Evolutionary conservation across 805 yeast species (phyloP).

Genomic region (Wickerhamomyces hampshirensis): DNA sequence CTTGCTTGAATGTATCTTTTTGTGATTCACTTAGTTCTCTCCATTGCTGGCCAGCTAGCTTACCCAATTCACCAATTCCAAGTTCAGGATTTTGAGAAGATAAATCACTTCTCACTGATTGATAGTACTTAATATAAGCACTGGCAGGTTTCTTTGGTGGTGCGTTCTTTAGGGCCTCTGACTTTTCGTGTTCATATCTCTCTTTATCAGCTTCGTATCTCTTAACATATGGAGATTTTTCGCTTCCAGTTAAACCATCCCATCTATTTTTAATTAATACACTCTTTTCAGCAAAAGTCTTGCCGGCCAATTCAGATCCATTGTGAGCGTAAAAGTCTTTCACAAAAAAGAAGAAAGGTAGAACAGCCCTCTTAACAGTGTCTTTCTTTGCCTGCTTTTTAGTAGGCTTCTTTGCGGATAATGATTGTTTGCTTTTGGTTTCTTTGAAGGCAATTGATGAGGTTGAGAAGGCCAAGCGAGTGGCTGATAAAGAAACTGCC

Average conservation of each 20-base stretch:
- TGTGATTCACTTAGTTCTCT: conserved; percentile 69
- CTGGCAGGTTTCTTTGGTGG: conserved; percentile 24
- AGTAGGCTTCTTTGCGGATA: conserved; percentile 6
- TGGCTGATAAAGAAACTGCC: neutral
- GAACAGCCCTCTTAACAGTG: conserved; percentile 8
- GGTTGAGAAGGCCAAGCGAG: conserved; percentile 5
- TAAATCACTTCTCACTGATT: conserved; percentile 9
- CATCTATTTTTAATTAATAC: conserved; percentile 8
- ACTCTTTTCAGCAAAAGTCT: conserved; percentile 13
- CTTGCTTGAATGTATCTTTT: conserved; percentile 43
- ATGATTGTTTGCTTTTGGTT: conserved; percentile 5
- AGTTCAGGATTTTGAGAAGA: conserved; percentile 13
- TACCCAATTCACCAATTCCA: conserved; percentile 32
- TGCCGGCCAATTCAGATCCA: conserved; percentile 9
- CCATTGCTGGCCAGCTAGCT: conserved; percentile 88
- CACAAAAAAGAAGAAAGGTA: conserved; percentile 13
- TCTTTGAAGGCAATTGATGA: conserved; percentile 3
- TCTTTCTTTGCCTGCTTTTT: conserved; percentile 5
- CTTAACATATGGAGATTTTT: conserved; percentile 8
- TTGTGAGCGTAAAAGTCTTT: conserved; percentile 9
- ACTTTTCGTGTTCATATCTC: conserved; percentile 14
- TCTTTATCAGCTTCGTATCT: conserved; percentile 12
- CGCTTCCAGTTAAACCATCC: conserved; percentile 10
- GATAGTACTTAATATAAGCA: conserved; percentile 14
- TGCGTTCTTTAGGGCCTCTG: conserved; percentile 8